phyloP scores from a whole-genome alignment of 768 basidiomycete species.

The Suillus hirtellus region DNA sequence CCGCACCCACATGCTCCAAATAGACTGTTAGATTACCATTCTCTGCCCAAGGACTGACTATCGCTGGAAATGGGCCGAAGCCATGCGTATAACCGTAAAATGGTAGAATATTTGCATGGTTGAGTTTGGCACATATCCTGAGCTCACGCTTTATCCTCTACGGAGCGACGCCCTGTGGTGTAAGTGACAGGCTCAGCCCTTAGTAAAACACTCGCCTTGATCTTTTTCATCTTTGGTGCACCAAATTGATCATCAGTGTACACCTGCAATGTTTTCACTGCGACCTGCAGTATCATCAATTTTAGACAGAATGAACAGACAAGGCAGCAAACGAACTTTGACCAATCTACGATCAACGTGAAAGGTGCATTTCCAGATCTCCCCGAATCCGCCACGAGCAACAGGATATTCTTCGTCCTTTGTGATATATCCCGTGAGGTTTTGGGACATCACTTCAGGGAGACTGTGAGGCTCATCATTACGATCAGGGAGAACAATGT shows the following conservation, averaged over 20 bases:
- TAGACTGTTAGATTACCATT: slow-evolving; percentile 29
- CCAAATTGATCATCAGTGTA: not conserved
- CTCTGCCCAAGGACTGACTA: slow-evolving; percentile 39
- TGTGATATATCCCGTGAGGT: too few relatives aligned
- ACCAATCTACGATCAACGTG: not conserved
- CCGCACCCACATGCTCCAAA: slow-evolving; percentile 18
- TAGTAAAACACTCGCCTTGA: not conserved
- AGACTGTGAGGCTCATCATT: too few relatives aligned
- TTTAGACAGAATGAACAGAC: not conserved
- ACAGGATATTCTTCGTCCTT: too few relatives aligned
- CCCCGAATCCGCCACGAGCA: slow-evolving; percentile 1
- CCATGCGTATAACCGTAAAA: slow-evolving; percentile 30
- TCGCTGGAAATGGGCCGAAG: slow-evolving; percentile 32
- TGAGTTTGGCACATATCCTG: slow-evolving; percentile 25
- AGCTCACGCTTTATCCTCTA: slow-evolving; percentile 21
- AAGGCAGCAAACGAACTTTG: not conserved
- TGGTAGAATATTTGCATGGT: slow-evolving; percentile 30
- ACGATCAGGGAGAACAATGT: too few relatives aligned
- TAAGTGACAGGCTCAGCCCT: not conserved
- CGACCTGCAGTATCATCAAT: not conserved
- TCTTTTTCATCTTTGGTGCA: slow-evolving; percentile 6
- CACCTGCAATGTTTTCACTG: slow-evolving; percentile 4
- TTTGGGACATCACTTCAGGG: too few relatives aligned
- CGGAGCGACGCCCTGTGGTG: slow-evolving; percentile 14
- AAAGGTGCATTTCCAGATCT: slow-evolving; percentile 9